Evolutionary conservation across 176 grass and related monocot species (phyloP).

Genomic region (Thinopyrum elongatum): DNA sequence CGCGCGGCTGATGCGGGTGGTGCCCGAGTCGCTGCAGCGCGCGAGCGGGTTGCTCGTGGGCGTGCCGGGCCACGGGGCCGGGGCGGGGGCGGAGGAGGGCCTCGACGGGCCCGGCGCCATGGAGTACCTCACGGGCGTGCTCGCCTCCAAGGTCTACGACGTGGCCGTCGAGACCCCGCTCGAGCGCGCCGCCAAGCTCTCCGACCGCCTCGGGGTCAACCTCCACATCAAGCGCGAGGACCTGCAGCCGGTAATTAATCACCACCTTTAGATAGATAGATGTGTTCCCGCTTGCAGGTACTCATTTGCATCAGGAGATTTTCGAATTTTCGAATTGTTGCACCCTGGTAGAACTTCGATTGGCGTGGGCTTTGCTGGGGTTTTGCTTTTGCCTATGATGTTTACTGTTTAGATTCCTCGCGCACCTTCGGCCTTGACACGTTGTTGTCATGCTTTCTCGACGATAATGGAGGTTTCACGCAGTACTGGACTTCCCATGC

Average conservation of each 20-base stretch:
- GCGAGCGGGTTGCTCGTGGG: constrained; percentile 68
- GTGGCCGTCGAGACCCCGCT: constrained; percentile 82
- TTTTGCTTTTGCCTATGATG: constrained; percentile 11
- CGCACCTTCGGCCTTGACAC: neutral
- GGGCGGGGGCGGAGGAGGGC: neutral
- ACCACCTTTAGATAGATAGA: no score
- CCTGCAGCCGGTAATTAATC: constrained; percentile 65
- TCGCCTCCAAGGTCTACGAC: constrained; percentile 91
- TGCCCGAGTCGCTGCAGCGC: constrained; percentile 64
- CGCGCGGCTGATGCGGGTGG: constrained; percentile 42
- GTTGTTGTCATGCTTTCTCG: constrained; percentile 3
- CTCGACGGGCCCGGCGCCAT: constrained; percentile 51
- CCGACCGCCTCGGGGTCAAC: constrained; percentile 61
- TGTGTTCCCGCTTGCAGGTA: no score
- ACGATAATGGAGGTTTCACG: neutral
- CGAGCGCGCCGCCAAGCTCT: constrained; percentile 71
- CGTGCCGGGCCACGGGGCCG: neutral
- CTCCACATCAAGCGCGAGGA: constrained; percentile 93
- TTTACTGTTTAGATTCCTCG: constrained; percentile 5
- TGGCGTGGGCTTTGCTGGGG: neutral
- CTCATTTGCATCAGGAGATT: neutral
- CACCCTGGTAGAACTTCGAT: neutral
- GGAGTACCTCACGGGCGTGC: constrained; percentile 82
- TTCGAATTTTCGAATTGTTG: neutral
- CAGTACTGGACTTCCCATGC: neutral